A percentile compares a stretch with the other conserved stretches of the same genome.
Conservation (phyloP, 1,284 basidiomycete genomes). For the Wolfiporia cocos region DNA sequence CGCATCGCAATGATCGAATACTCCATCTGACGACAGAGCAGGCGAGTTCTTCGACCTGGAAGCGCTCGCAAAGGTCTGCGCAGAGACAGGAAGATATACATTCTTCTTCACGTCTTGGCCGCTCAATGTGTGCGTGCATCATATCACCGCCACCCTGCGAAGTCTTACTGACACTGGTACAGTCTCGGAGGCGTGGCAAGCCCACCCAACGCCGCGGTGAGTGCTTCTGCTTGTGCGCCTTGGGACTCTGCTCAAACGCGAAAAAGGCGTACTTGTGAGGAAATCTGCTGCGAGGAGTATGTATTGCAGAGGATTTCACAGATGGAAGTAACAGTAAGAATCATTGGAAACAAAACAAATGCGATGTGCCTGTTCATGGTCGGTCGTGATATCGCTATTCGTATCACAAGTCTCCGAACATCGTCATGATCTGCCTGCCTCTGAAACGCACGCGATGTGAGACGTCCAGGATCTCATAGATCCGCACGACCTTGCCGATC, state of each 20-base stretch:
- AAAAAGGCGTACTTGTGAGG: constrained; percentile 5
- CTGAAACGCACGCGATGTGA: background rate
- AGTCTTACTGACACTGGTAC: background rate
- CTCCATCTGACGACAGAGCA: constrained; percentile 14
- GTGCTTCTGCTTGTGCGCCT: constrained; percentile 15
- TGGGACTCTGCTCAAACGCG: background rate
- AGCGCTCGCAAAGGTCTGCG: constrained; percentile 49
- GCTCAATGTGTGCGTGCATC: constrained; percentile 56
- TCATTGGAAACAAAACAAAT: no score
- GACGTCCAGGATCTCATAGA: background rate
- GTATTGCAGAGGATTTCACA: background rate
- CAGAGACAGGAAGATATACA: constrained; percentile 52
- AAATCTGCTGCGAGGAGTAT: background rate
- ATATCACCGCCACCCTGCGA: background rate
- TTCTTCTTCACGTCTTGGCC: constrained; percentile 76
- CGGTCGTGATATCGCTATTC: no score
- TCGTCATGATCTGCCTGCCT: background rate
- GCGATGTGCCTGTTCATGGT: no score
- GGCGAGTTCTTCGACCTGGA: constrained; percentile 71
- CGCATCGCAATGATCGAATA: background rate
- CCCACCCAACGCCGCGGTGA: constrained; percentile 64
- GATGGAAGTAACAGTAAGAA: no score
- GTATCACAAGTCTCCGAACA: no score
- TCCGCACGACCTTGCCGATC: background rate
- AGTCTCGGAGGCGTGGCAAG: constrained; percentile 63